phyloP scores from a whole-genome alignment of 139 green algal genomes.

The Gonium pectorale region DNA sequence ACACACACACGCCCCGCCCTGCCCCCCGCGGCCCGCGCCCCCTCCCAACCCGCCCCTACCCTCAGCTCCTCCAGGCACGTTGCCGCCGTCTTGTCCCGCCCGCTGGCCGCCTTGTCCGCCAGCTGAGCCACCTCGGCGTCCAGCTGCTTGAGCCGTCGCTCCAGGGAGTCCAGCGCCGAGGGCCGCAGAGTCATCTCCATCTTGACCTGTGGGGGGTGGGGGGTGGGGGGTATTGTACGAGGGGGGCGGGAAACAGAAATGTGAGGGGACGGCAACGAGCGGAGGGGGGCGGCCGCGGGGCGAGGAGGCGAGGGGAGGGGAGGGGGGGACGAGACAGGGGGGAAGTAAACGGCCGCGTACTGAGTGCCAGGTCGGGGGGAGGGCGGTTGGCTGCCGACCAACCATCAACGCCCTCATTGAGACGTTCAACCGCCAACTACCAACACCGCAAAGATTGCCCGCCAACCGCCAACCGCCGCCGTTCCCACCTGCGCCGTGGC shows the following conservation, averaged over 20 bases:
- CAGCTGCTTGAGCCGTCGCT: constrained; percentile 54
- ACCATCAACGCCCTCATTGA: no score
- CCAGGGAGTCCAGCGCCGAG: constrained; percentile 59
- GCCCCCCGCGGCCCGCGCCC: not conserved
- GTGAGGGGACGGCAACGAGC: not conserved
- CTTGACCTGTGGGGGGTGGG: constrained; percentile 57
- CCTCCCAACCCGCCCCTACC: not conserved
- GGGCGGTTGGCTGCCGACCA: no score
- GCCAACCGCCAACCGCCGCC: not conserved
- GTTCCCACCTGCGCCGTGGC: constrained; percentile 83
- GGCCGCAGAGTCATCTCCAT: constrained; percentile 67
- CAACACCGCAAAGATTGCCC: not conserved
- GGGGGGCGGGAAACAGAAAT: not conserved
- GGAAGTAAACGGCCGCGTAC: no score
- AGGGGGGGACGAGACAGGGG: not conserved
- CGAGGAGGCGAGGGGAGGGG: not conserved
- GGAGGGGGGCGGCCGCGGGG: not conserved
- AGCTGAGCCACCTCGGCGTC: constrained; percentile 46
- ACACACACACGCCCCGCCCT: not conserved
- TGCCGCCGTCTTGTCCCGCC: constrained; percentile 43
- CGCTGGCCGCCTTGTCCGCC: constrained; percentile 15
- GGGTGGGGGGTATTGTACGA: not conserved
- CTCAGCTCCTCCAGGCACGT: constrained; percentile 50
- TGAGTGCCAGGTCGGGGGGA: no score
- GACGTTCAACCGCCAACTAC: no score